Evolutionary conservation across 768 basidiomycete species (phyloP).

Genomic region (Leccinum truebloodii): DNA sequence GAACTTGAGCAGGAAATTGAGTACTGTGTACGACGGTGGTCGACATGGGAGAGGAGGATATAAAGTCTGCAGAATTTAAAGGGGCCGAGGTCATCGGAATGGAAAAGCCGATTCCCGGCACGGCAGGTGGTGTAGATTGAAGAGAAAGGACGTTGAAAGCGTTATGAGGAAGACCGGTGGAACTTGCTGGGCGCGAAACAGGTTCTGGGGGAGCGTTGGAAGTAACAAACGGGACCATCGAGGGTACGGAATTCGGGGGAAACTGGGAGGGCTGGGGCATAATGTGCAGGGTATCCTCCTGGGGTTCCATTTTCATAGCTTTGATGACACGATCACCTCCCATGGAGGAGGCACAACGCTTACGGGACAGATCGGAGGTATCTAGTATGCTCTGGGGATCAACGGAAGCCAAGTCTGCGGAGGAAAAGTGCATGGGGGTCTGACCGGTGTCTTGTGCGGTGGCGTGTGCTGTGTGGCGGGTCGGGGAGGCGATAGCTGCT

Average conservation of each 20-base stretch:
- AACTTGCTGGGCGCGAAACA: constrained; percentile 36
- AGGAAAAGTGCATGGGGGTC: constrained; percentile 21
- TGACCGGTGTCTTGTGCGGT: constrained; percentile 29
- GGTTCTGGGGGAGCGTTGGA: constrained; percentile 30
- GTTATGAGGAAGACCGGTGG: constrained; percentile 26
- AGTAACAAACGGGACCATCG: constrained; percentile 31
- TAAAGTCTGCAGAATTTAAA: constrained; percentile 24
- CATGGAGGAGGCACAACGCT: constrained; percentile 52
- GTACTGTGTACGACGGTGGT: constrained; percentile 18
- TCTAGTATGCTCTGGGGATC: constrained; percentile 32
- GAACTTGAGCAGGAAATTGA: constrained; percentile 28
- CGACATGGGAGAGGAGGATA: constrained; percentile 23
- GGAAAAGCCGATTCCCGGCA: constrained; percentile 20
- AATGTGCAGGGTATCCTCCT: constrained; percentile 40
- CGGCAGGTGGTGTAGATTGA: constrained; percentile 17
- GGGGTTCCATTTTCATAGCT: constrained; percentile 50
- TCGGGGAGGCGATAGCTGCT: constrained; percentile 30
- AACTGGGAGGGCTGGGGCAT: constrained; percentile 28
- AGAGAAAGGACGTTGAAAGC: constrained; percentile 28
- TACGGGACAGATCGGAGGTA: constrained; percentile 45
- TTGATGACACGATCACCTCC: constrained; percentile 47
- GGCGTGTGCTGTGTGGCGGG: constrained; percentile 22
- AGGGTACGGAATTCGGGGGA: constrained; percentile 22
- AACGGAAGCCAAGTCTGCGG: constrained; percentile 17
- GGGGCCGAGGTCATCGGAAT: constrained; percentile 24